These are phyloP conservation scores for Vaccinium corymbosum DNA, from an alignment of 148 eudicot genomes.

Conservation along the genomic window DNA sequence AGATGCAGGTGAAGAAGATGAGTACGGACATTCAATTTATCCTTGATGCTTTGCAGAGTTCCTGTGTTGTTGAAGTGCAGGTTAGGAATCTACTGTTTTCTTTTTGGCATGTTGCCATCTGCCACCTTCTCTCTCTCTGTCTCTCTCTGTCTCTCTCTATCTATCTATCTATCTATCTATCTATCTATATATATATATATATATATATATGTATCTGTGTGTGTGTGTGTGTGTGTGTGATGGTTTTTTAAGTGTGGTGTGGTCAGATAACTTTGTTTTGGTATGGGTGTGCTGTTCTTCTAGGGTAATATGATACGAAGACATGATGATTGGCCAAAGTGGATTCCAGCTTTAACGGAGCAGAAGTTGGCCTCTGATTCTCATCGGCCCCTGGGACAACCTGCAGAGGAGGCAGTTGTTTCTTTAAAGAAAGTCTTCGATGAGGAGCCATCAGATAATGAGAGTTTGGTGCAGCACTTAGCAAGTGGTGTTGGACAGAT, in stretches of 20 bases:
- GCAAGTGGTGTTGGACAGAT: conserved; percentile 20
- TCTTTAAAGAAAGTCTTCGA: conserved; percentile 20
- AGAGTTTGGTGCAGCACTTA: conserved; percentile 14
- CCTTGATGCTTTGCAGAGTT: conserved; percentile 67
- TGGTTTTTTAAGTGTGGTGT: not conserved
- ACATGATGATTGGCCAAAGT: conserved; percentile 81
- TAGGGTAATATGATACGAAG: conserved; percentile 80
- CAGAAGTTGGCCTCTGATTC: conserved; percentile 25
- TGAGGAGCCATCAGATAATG: conserved; percentile 22
- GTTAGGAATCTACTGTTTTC: conserved; percentile 28
- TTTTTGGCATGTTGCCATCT: not conserved
- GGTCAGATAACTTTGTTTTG: not conserved
- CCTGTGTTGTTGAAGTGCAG: conserved; percentile 76
- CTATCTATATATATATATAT: no score
- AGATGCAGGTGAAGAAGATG: conserved; percentile 81
- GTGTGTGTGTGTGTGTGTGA: not conserved
- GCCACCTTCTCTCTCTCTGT: conserved; percentile 1
- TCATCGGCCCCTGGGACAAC: conserved; percentile 23
- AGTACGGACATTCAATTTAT: conserved; percentile 69
- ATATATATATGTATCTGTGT: not conserved
- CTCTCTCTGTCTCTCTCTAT: not conserved
- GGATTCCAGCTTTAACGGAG: conserved; percentile 38
- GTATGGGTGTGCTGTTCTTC: conserved; percentile 9
- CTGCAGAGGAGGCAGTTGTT: conserved; percentile 17
- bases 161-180: no score